These are phyloP conservation scores for Orbilia quercus DNA, from an alignment of 2,329 filamentous ascomycete species.

Conservation along the genomic window DNA sequence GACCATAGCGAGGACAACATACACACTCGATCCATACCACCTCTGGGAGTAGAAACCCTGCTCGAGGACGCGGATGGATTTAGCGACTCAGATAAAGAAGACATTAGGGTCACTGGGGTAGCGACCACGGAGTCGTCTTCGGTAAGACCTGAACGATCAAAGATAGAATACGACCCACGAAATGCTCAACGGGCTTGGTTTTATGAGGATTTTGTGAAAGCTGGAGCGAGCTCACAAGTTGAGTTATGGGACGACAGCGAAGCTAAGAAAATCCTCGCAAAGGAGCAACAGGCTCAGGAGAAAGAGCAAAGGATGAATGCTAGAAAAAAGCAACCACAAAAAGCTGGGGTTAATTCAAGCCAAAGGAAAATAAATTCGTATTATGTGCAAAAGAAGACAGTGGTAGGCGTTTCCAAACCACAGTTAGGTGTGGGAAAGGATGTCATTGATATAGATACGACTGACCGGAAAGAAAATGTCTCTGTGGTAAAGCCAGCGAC, in stretches of 20 bases:
- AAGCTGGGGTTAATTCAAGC: not conserved
- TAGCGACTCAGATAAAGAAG: constrained; percentile 46
- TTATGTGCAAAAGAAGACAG: constrained; percentile 31
- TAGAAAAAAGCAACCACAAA: constrained; percentile 20
- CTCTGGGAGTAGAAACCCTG: constrained; percentile 7
- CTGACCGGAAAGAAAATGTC: constrained; percentile 21
- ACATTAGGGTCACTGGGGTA: constrained; percentile 34
- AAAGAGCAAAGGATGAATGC: constrained; percentile 30
- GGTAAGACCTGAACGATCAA: constrained; percentile 14
- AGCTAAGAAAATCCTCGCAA: constrained; percentile 24
- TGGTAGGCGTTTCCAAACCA: not conserved
- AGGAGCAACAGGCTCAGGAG: constrained; percentile 17
- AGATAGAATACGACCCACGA: constrained; percentile 39
- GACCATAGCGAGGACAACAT: constrained; percentile 43
- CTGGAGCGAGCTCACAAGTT: constrained; percentile 15
- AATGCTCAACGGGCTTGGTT: constrained; percentile 30
- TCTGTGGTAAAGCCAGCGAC: not conserved
- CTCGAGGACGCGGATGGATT: constrained; percentile 36
- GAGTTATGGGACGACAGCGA: constrained; percentile 42
- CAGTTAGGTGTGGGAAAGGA: not conserved
- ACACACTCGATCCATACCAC: not conserved
- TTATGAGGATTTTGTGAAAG: constrained; percentile 37
- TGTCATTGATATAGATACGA: not conserved
- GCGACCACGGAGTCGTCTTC: constrained; percentile 24
- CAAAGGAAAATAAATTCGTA: constrained; percentile 35